Percentiles rank a stretch among this genome's conserved stretches.
Conservation (phyloP, 306 rosid species). For the Vigna radiata region DNA sequence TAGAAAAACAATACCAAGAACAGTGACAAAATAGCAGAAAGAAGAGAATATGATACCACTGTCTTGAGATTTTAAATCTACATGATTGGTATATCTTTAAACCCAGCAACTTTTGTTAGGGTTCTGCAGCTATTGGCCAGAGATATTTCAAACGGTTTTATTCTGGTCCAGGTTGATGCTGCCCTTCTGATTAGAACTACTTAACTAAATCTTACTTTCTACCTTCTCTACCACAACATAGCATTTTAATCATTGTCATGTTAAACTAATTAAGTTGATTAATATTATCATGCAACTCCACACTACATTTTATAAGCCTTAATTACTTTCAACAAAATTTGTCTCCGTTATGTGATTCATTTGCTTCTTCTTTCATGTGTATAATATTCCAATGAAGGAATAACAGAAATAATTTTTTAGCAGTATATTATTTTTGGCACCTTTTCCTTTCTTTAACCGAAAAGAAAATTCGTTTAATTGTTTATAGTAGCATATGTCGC, state of each 20-base stretch:
- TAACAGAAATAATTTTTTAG: background rate
- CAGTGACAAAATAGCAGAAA: background rate
- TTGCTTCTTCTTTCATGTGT: background rate
- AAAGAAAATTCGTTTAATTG: slow-evolving; percentile 25
- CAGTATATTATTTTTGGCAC: background rate
- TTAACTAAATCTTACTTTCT: slow-evolving; percentile 51
- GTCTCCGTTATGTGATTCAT: slow-evolving; percentile 51
- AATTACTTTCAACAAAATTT: slow-evolving; percentile 49
- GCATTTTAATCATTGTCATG: slow-evolving; percentile 49
- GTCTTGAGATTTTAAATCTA: slow-evolving; percentile 37
- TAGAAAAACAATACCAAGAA: background rate
- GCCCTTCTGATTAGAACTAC: slow-evolving; percentile 49
- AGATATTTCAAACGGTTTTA: slow-evolving; percentile 39
- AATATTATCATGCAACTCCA: slow-evolving; percentile 45
- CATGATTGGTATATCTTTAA: slow-evolving; percentile 42
- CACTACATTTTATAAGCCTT: slow-evolving; percentile 32
- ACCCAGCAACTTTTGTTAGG: slow-evolving; percentile 35
- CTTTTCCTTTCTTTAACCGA: slow-evolving; percentile 22
- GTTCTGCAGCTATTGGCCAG: slow-evolving; percentile 44
- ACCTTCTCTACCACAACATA: slow-evolving; percentile 50
- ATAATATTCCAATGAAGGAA: background rate
- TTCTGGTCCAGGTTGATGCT: slow-evolving; percentile 49
- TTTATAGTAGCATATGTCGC: slow-evolving; percentile 28
- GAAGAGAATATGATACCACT: slow-evolving; percentile 4
- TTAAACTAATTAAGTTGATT: slow-evolving; percentile 18